Base-by-base conservation (phyloP, 2,329 filamentous ascomycete species). In the Botrytis galanthina region DNA sequence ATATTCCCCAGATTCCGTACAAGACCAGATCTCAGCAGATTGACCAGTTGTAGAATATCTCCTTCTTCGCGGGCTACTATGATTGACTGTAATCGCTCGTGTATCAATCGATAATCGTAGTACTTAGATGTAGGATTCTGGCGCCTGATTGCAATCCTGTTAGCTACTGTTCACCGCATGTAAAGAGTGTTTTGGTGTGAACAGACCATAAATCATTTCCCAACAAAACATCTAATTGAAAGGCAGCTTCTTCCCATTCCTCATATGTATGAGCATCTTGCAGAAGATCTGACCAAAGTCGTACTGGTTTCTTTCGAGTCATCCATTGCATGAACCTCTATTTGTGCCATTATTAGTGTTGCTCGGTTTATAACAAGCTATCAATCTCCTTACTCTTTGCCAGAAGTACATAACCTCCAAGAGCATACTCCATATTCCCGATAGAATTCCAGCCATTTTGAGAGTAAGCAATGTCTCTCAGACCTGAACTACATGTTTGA, bases 1-100 rank as follows among this genome's bases (percentile, higher is more conserved):
- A 98, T 97, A 81, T 97, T 97, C 73, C 94, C 95, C n/a, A 97
- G 85, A 79, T 98, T 97, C 51, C 95, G 90, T 44, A 97, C 88
- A 29, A 92, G 85, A 4, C 90, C 94, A 22, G 93, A 94, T 39
- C 94, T 91, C 57, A 97, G 86, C 29, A 97, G 87, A 80, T 94
- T 94, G 74, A 94, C 90, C 12, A 97, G 85, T 26, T 89, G 88
- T 73, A 93, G 86, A 61, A 95, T 87, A 81, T 97, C 92, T 76
- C 89, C 89, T 62, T 90, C 87, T 78, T 93, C 90, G 46, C 91
- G 88, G 9, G 92, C 91, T 67, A 87, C 86, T 75, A 91, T 88
- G 73, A 97, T 88, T 59, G 90, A 90, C 78, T 91, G 88, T 62
- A 95, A 85, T 32, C 94, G 90, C 80, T 93, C 89, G 80, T 92